phyloP scores from a whole-genome alignment of 2,329 filamentous ascomycete species.

The Verruconis gallopava region DNA sequence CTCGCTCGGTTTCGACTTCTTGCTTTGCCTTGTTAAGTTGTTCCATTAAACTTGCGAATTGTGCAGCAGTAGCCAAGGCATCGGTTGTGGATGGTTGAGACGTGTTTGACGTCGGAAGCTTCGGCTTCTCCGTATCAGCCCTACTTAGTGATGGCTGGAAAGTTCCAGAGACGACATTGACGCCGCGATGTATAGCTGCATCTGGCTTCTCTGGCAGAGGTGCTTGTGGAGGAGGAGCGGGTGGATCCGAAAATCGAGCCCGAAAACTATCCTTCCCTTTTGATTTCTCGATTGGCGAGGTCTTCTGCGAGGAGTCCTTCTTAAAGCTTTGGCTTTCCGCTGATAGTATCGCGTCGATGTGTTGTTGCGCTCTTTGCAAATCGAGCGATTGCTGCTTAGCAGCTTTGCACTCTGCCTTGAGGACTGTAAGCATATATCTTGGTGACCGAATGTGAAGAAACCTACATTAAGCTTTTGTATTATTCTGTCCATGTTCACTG shows the following conservation, averaged over 20 bases:
- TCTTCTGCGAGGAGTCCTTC: conserved; percentile 35
- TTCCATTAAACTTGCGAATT: conserved; percentile 75
- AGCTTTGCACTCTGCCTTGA: conserved; percentile 74
- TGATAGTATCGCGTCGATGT: conserved; percentile 62
- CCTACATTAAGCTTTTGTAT: conserved; percentile 74
- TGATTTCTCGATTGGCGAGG: conserved; percentile 20
- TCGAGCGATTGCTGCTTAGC: conserved; percentile 82
- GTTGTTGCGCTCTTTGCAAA: conserved; percentile 67
- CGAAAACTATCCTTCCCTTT: conserved; percentile 55
- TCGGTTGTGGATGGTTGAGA: conserved; percentile 22
- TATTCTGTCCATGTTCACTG: conserved; percentile 87
- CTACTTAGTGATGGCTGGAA: conserved; percentile 53
- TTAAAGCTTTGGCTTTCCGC: conserved; percentile 43
- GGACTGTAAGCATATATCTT: conserved; percentile 14
- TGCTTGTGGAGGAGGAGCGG: conserved; percentile 84
- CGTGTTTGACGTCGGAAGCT: conserved; percentile 26
- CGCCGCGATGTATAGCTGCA: conserved; percentile 28
- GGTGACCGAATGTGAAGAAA: conserved; percentile 14
- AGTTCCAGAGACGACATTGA: conserved; percentile 20
- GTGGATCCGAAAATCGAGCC: conserved; percentile 80
- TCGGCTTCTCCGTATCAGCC: conserved; percentile 61
- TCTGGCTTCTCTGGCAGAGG: conserved; percentile 90
- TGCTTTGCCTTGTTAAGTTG: conserved; percentile 72
- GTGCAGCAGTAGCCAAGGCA: conserved; percentile 46
- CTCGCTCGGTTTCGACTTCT: conserved; percentile 72